These are phyloP conservation scores for Suillus variegatus DNA, from an alignment of 768 basidiomycete species.

Conservation along the genomic window DNA sequence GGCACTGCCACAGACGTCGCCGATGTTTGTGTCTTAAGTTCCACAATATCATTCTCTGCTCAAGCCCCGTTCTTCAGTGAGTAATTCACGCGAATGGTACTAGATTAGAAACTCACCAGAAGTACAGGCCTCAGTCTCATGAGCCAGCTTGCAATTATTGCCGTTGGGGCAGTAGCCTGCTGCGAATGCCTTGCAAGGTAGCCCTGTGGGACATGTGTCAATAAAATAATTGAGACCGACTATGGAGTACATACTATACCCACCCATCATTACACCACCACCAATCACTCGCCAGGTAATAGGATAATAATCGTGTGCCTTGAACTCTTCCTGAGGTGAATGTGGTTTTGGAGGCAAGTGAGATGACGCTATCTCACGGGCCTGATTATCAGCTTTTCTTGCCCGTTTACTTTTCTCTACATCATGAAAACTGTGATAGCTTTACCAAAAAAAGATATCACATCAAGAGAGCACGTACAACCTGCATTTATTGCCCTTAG, in stretches of 20 bases:
- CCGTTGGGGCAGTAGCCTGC: slow-evolving; percentile 28
- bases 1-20: not conserved
- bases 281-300: slow-evolving; percentile 78
- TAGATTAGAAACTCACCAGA: slow-evolving; percentile 21
- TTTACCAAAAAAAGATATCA: not conserved
- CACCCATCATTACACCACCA: slow-evolving; percentile 72
- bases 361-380: slow-evolving; percentile 21
- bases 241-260: slow-evolving; percentile 24
- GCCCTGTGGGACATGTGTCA: slow-evolving; percentile 17
- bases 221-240: not conserved
- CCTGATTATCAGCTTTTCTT: slow-evolving; percentile 2
- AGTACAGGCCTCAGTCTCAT: slow-evolving; percentile 26
- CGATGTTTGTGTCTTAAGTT: slow-evolving; percentile 7
- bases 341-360: slow-evolving; percentile 25
- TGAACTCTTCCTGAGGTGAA: slow-evolving; percentile 34
- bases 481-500: slow-evolving; percentile 55
- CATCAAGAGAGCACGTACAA: slow-evolving; percentile 47
- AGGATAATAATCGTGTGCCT: slow-evolving; percentile 56
- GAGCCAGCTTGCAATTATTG: slow-evolving; percentile 29
- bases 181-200: slow-evolving; percentile 25
- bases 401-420: slow-evolving; percentile 11
- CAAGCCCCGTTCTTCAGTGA: not conserved
- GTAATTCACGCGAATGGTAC: not conserved
- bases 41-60: slow-evolving; percentile 21
- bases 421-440: slow-evolving; percentile 46